Base-by-base conservation (phyloP, 257 asterid genomes). In the Echites panduratus region DNA sequence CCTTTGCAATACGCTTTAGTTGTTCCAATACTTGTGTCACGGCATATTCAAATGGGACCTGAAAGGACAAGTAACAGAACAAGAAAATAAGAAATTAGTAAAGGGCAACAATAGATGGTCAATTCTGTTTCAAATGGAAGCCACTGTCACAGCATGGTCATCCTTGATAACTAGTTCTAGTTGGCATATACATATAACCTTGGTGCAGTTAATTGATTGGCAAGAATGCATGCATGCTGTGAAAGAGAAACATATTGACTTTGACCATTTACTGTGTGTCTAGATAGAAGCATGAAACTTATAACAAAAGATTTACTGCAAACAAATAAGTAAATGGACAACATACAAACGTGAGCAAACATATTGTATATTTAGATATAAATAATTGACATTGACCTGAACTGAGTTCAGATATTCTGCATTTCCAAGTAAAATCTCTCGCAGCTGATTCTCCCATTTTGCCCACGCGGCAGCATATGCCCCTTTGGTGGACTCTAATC, bases 401-500 rank as follows among this genome's bases (percentile, higher is more conserved):
- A 94, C 78, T 79, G 97, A 90, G 76, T 81, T 90, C 45, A 94
- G 85, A 85, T 88, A 82, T 74, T 85, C 97, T 0, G 87, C 88
- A 85, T 89, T 87, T 22, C 81, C 82, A 71, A 74, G 74, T 66
- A 94, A 62, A 32, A 83, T 76, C 75, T 82, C 88, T 7, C 99
- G 93, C 80, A 94, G 72, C 66, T 83, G 79, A 80, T 81, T 87
- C 89, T 94, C 99, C 99, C 99, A 94, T 73, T 87, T 85, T 43
- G 83, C 80, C 99, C 99, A 91, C 81, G 88, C 97, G 64, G 66
- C 70, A 9, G 83, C 88, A 73, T 86, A 91, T 65, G 91, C 71
- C 78, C 97, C 99, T 87, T 94, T 94, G 61, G 84, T 76, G 41
- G 99, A 83, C 73, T 91, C 99, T 87, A 81, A 53, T 78, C 99